Evolutionary conservation across 1,284 basidiomycete species (phyloP).

Genomic region (Leccinum fuscescens): DNA sequence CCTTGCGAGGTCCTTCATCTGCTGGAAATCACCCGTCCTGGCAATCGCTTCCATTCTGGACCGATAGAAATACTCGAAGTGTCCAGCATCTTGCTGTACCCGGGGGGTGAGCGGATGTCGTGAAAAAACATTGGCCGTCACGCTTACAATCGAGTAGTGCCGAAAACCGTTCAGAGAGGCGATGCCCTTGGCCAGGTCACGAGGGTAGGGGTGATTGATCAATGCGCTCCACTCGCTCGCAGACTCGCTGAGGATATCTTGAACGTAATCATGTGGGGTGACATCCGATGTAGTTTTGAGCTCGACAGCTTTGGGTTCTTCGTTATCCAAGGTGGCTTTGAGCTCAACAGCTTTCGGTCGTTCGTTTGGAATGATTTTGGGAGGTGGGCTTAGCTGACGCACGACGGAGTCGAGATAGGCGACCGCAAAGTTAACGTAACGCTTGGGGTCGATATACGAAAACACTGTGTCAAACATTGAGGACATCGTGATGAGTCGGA

Average conservation of each 20-base stretch:
- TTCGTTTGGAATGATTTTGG: not conserved
- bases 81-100: constrained; percentile 11
- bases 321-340: not conserved
- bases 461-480: not conserved
- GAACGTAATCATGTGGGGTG: not conserved
- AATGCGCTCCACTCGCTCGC: not conserved
- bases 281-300: not conserved
- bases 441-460: not conserved
- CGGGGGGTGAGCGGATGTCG: not conserved
- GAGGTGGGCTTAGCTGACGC: not conserved
- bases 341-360: not conserved
- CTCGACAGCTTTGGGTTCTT: not conserved
- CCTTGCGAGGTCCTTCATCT: constrained; percentile 1
- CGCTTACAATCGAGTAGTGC: constrained; percentile 14
- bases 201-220: not conserved
- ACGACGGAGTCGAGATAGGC: not conserved
- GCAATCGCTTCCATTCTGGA: constrained; percentile 1
- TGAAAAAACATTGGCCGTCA: not conserved
- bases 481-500: not conserved
- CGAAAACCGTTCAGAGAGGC: constrained; percentile 14
- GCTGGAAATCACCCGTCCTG: constrained; percentile 7
- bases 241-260: not conserved
- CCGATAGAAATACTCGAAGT: constrained; percentile 12
- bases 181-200: not conserved
- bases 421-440: not conserved